A percentile compares a stretch with the other conserved stretches of the same genome.
phyloP scores from a whole-genome alignment of 108 stramenopile species.

The Cylindrotheca closterium region DNA sequence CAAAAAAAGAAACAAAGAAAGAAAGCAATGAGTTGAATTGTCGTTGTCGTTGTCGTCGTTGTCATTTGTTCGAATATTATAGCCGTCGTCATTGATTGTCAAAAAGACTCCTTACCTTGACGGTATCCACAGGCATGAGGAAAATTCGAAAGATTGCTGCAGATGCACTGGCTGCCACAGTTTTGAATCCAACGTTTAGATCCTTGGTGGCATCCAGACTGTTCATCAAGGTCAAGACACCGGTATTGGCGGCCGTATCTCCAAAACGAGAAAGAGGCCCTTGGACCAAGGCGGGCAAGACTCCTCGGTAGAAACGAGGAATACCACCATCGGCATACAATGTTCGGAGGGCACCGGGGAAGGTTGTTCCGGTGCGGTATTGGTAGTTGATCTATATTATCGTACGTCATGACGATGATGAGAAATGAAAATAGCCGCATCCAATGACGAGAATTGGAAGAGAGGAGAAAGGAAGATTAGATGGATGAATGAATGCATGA shows the following conservation, averaged over 20 bases:
- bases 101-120: constrained; percentile 45
- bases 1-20: not conserved
- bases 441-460: not conserved
- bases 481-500: not conserved
- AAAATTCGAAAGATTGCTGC: constrained; percentile 95
- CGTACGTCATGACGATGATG: no score
- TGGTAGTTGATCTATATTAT: constrained; percentile 93
- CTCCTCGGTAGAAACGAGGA: constrained; percentile 94
- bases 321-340: constrained; percentile 97
- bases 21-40: not conserved
- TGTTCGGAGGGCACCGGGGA: constrained; percentile 78
- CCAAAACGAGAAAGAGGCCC: constrained; percentile 96
- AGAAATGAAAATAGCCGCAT: no score
- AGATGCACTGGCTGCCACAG: constrained; percentile 73
- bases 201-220: constrained; percentile 79
- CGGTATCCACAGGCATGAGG: constrained; percentile 91
- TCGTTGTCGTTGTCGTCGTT: not conserved
- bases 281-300: constrained; percentile 88
- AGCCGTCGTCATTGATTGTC: not conserved
- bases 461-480: not conserved
- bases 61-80: not conserved
- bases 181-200: constrained; percentile 89
- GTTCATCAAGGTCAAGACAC: constrained; percentile 86
- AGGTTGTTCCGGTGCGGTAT: constrained; percentile 96
- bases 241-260: constrained; percentile 97